phyloP scores from a whole-genome alignment of 805 yeast genomes.

The Deakozyma indianensis region DNA sequence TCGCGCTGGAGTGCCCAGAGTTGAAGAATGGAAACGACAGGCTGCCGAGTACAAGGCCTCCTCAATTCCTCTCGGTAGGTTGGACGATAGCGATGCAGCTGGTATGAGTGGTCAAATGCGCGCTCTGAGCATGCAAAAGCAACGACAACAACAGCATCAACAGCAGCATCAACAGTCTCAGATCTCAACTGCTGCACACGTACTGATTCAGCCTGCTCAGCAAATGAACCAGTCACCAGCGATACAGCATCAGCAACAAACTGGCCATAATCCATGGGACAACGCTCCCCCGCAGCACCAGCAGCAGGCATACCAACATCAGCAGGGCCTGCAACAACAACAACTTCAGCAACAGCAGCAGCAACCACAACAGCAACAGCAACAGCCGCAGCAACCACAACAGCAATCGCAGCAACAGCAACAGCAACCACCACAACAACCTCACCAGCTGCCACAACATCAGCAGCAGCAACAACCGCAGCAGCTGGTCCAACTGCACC shows the following conservation, averaged over 20 bases:
- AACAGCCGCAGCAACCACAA: slow-evolving; percentile 8
- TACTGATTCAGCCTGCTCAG: background rate
- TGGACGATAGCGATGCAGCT: slow-evolving; percentile 23
- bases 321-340: slow-evolving; percentile 4
- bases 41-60: slow-evolving; percentile 89
- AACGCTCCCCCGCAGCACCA: background rate
- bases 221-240: background rate
- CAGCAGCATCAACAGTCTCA: background rate
- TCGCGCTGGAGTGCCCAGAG: slow-evolving; percentile 68
- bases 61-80: slow-evolving; percentile 49
- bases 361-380: slow-evolving; percentile 7
- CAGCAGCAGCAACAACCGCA: slow-evolving; percentile 4
- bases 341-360: slow-evolving; percentile 4
- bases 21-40: slow-evolving; percentile 87
- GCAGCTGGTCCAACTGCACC: slow-evolving; percentile 6
- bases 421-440: slow-evolving; percentile 6
- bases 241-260: background rate
- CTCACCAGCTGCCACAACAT: background rate
- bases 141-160: background rate
- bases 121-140: slow-evolving; percentile 1
- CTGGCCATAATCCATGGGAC: background rate
- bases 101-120: slow-evolving; percentile 2
- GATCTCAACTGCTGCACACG: background rate
- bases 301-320: slow-evolving; percentile 2
- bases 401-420: slow-evolving; percentile 6